These are phyloP conservation scores for Trematosphaeria pertusa DNA, from an alignment of 2,329 filamentous ascomycete species.

Conservation along the genomic window DNA sequence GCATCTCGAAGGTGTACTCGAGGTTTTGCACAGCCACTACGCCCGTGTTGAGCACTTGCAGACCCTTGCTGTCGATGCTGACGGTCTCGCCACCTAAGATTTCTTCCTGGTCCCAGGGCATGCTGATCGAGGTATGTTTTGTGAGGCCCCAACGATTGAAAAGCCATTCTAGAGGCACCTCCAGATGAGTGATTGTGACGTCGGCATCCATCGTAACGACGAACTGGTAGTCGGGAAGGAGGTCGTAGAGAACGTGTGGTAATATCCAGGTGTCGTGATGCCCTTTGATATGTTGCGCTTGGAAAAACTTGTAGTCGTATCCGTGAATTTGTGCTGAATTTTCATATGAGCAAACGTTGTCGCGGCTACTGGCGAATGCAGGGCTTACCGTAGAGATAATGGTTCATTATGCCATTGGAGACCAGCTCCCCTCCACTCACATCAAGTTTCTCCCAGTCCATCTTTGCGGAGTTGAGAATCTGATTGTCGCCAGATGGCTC, in stretches of 20 bases:
- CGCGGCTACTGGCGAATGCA: neutral
- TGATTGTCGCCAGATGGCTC: constrained; percentile 25
- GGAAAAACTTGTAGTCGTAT: constrained; percentile 52
- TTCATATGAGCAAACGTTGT: neutral
- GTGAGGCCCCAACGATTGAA: constrained; percentile 57
- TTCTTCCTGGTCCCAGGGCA: constrained; percentile 37
- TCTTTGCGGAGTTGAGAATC: constrained; percentile 25
- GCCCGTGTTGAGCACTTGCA: constrained; percentile 48
- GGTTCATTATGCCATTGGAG: constrained; percentile 50
- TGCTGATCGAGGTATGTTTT: constrained; percentile 48
- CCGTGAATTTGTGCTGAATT: constrained; percentile 48
- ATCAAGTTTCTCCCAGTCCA: constrained; percentile 31
- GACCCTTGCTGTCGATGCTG: constrained; percentile 47
- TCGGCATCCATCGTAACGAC: constrained; percentile 57
- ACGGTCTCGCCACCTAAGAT: constrained; percentile 18
- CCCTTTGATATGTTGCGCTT: constrained; percentile 34
- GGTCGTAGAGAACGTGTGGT: constrained; percentile 49
- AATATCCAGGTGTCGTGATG: constrained; percentile 52
- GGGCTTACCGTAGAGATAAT: constrained; percentile 48
- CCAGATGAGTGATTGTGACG: constrained; percentile 50
- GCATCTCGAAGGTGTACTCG: constrained; percentile 28
- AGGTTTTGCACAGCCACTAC: constrained; percentile 48
- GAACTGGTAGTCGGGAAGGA: constrained; percentile 50
- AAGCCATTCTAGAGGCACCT: constrained; percentile 58
- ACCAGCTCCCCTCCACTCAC: constrained; percentile 34